Base-by-base conservation (phyloP, 2,329 filamentous ascomycete species). In the Knufia fluminis region DNA sequence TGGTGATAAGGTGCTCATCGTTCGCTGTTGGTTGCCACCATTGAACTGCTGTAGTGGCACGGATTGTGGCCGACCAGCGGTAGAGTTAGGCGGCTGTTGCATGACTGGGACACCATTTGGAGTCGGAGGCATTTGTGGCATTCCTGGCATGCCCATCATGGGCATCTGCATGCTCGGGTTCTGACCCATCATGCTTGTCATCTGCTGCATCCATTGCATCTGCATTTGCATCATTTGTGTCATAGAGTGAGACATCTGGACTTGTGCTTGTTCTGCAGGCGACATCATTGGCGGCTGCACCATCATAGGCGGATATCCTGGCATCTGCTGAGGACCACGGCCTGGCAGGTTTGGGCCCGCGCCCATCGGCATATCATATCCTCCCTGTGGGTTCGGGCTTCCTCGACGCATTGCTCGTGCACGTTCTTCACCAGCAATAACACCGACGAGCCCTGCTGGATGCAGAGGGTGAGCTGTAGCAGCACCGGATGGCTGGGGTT, bases 141-240 rank as follows among this genome's bases (percentile, higher is more conserved):
- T 39, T 16, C 31, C 33, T 17, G 10, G 31, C 45, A 39, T 47
- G 4, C 32, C 36, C 39, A 46, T 38, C 44, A 46, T 38, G 4
- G 44, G 44, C 44, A 46, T 46, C 26, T 42, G 41, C 49, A 48
- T 51, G 23, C 41, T 55, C 26, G 42, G 33, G 24, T 51, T 46
- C 14, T 49, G 53, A 6, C 52, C 52, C 48, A 55, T 51, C 43
- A 40, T 48, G 26, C 20, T 43, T 33, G 32, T 43, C 26, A 74
- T 73, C 56, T 72, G 69, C 60, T 90, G 85, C 84, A 94, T 91
- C 68, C 89, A 89, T 63, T 94, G 86, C 84, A 94, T 90, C 64
- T 94, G 88, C 83, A 92, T 88, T 63, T 89, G 84, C 85, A 91
- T 89, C 68, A 91, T 89, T 60, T 87, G 83, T 49, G 79, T 77